Conservation (phyloP, 257 asterid species). For the Ehretia macrophylla region DNA sequence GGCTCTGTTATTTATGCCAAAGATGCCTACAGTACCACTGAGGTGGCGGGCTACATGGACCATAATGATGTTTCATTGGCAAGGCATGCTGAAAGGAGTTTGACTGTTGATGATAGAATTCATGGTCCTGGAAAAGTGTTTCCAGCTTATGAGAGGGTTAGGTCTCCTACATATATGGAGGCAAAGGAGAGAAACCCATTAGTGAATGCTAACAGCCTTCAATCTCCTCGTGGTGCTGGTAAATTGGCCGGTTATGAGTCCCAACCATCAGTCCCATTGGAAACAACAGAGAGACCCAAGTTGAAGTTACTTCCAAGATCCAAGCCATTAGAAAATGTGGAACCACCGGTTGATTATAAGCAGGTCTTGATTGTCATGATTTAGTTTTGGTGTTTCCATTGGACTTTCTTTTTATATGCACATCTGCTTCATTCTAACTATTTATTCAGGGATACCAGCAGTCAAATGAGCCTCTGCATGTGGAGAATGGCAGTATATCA, state of each 20-base stretch:
- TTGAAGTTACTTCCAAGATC: conserved; percentile 89
- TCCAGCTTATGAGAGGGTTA: conserved; percentile 40
- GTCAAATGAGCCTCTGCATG: conserved; percentile 29
- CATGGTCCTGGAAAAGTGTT: conserved; percentile 36
- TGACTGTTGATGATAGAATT: conserved; percentile 43
- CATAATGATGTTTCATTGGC: conserved; percentile 29
- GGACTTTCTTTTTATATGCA: too few relatives aligned
- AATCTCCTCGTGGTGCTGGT: conserved; percentile 20
- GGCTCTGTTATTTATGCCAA: conserved; percentile 21
- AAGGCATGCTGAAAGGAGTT: conserved; percentile 49
- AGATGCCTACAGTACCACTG: conserved; percentile 30
- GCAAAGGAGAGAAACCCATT: conserved; percentile 36
- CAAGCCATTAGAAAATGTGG: conserved; percentile 64
- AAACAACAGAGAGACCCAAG: conserved; percentile 67
- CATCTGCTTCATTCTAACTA: conserved; percentile 10
- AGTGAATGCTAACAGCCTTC: conserved; percentile 30
- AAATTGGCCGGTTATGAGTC: conserved; percentile 37
- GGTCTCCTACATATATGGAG: conserved; percentile 33
- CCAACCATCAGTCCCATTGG: conserved; percentile 42
- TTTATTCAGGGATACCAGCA: conserved; percentile 35
- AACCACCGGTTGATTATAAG: conserved; percentile 36
- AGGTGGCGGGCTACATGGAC: conserved; percentile 28
- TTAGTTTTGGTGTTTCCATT: neutral
- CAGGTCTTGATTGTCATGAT: conserved; percentile 36
- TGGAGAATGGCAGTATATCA: conserved; percentile 30